Evolutionary conservation across 225 moss, liverwort and hornwort genomes (phyloP).

Genomic region (Polytrichum formosum): DNA sequence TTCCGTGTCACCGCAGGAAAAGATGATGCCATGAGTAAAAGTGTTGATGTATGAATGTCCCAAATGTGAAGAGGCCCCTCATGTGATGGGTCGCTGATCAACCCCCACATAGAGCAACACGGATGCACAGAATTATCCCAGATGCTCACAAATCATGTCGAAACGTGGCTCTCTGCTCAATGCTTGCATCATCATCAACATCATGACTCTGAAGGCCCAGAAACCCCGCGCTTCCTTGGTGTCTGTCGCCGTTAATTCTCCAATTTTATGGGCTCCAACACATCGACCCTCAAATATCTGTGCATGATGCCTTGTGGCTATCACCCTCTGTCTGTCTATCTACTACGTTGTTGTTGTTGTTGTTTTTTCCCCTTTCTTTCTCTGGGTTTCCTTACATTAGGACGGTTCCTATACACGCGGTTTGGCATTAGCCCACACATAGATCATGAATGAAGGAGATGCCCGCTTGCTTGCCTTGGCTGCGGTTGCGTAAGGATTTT

Average conservation of each 20-base stretch:
- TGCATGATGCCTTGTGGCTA: slow-evolving; percentile 31
- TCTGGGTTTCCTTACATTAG: slow-evolving; percentile 18
- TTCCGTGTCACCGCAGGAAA: slow-evolving; percentile 21
- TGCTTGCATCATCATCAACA: background rate
- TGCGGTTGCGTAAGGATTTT: slow-evolving; percentile 73
- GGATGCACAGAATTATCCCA: slow-evolving; percentile 3
- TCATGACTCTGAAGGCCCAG: too few relatives aligned
- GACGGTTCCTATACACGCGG: slow-evolving; percentile 37
- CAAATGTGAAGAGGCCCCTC: slow-evolving; percentile 11
- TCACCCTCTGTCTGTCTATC: slow-evolving; percentile 21
- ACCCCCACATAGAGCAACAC: slow-evolving; percentile 39
- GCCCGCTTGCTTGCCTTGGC: slow-evolving; percentile 91
- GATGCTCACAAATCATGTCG: slow-evolving; percentile 6
- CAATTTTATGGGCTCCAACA: background rate
- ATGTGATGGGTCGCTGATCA: slow-evolving; percentile 48
- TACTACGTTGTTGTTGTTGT: background rate
- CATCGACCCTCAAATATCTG: slow-evolving; percentile 22
- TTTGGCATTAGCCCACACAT: slow-evolving; percentile 52
- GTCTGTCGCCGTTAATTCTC: background rate
- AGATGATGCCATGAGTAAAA: slow-evolving; percentile 44
- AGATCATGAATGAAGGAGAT: slow-evolving; percentile 46
- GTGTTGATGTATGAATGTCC: slow-evolving; percentile 3
- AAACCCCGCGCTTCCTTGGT: background rate
- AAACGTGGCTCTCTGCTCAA: background rate
- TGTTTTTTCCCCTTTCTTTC: background rate